Percentiles rank a stretch among this genome's conserved stretches.
Evolutionary conservation across 176 grass and related monocot genomes (phyloP).

Genomic region (Elymus sibiricus): DNA sequence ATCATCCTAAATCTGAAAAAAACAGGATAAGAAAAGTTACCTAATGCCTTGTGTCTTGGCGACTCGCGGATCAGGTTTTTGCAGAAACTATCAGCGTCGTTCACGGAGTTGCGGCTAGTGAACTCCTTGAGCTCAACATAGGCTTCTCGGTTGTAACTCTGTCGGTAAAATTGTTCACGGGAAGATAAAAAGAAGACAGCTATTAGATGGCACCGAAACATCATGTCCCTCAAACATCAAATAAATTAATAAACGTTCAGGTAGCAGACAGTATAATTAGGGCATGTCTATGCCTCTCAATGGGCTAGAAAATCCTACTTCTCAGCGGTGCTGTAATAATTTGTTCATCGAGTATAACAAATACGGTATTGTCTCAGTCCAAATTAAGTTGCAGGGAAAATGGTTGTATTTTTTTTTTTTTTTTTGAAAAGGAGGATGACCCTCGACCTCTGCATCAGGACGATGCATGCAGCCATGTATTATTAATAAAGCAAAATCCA

Average conservation of each 20-base stretch:
- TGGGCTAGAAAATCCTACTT: neutral
- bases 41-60: conserved; percentile 63
- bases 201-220: neutral
- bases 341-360: neutral
- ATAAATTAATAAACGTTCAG: neutral
- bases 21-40: conserved; percentile 9
- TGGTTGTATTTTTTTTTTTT: too few relatives aligned
- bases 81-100: conserved; percentile 70
- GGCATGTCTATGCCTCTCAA: neutral
- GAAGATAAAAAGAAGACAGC: neutral
- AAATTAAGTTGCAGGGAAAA: neutral
- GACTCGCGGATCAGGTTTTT: conserved; percentile 67
- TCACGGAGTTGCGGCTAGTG: conserved; percentile 51
- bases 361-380: neutral
- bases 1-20: neutral
- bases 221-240: neutral
- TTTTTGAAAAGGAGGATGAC: too few relatives aligned
- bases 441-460: too few relatives aligned
- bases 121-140: conserved; percentile 78
- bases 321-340: neutral
- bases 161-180: neutral
- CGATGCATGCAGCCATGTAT: too few relatives aligned
- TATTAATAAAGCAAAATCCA: too few relatives aligned
- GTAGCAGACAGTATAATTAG: neutral
- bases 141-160: conserved; percentile 90